Percentiles rank a stretch among this genome's conserved stretches.
Evolutionary conservation across 2,329 filamentous ascomycete genomes (phyloP).

Genomic region (Didymella arachidicola): DNA sequence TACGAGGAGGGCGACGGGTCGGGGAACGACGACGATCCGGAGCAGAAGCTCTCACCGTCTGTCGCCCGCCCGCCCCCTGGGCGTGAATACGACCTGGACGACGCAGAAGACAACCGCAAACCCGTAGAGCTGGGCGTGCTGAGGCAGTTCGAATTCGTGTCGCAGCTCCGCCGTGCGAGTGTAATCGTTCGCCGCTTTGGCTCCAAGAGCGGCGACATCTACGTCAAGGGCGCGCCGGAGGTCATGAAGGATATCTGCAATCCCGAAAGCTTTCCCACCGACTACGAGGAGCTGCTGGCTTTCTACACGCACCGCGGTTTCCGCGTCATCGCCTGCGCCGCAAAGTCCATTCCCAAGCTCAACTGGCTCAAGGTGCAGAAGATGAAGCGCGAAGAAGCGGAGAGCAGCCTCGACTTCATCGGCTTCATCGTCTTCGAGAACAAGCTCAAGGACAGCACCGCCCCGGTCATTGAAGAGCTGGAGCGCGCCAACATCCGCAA

Average conservation of each 20-base stretch:
- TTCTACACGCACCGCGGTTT: slow-evolving; percentile 96
- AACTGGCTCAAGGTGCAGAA: slow-evolving; percentile 96
- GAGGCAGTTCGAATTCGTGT: slow-evolving; percentile 93
- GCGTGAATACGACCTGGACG: slow-evolving; percentile 65
- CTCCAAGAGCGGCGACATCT: slow-evolving; percentile 82
- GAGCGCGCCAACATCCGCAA: slow-evolving; percentile 82
- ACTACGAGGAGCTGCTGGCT: slow-evolving; percentile 88
- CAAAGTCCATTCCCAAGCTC: slow-evolving; percentile 84
- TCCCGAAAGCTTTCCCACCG: slow-evolving; percentile 80
- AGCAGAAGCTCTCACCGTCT: slow-evolving; percentile 83
- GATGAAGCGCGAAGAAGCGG: slow-evolving; percentile 85
- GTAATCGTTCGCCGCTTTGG: slow-evolving; percentile 91
- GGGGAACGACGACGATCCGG: slow-evolving; percentile 75
- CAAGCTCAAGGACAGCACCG: slow-evolving; percentile 90
- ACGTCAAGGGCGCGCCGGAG: slow-evolving; percentile 95
- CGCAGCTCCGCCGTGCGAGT: slow-evolving; percentile 88
- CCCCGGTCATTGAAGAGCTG: slow-evolving; percentile 82
- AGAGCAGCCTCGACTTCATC: slow-evolving; percentile 83
- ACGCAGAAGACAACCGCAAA: slow-evolving; percentile 56
- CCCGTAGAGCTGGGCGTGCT: slow-evolving; percentile 88
- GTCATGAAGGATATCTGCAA: slow-evolving; percentile 94
- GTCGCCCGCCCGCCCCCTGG: slow-evolving; percentile 80
- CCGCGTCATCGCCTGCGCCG: slow-evolving; percentile 94
- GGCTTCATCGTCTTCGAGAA: slow-evolving; percentile 99
- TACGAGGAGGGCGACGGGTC: slow-evolving; percentile 87